Percentiles rank a stretch among this genome's conserved stretches.
These are phyloP conservation scores for Ananas comosus DNA, from an alignment of 176 grass and related monocot species.

Conservation along the genomic window DNA sequence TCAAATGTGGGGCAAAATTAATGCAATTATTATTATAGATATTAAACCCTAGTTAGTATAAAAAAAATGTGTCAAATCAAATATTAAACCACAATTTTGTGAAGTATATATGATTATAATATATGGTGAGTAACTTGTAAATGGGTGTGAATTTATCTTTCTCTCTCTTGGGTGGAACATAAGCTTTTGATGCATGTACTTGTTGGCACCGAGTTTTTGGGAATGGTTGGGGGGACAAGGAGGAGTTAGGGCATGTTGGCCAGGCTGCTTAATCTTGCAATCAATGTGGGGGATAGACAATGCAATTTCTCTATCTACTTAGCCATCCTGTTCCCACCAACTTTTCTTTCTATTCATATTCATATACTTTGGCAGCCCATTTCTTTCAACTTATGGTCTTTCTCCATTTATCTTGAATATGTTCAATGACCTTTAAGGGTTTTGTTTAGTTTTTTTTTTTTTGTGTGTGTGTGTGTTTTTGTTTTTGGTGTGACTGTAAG, in stretches of 20 bases:
- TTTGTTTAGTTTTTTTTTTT: too few relatives aligned
- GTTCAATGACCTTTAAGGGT: not conserved
- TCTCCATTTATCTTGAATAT: not conserved
- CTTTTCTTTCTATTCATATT: constrained; percentile 2
- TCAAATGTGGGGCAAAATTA: too few relatives aligned
- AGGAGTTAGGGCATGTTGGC: constrained; percentile 5
- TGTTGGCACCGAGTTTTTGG: not conserved
- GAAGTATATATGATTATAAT: too few relatives aligned
- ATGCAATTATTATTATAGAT: too few relatives aligned
- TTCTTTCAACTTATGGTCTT: not conserved
- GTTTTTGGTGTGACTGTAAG: too few relatives aligned
- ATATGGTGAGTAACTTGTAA: too few relatives aligned
- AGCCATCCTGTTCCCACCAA: constrained; percentile 4
- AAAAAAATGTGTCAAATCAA: too few relatives aligned
- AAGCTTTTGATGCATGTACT: not conserved
- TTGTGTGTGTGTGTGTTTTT: too few relatives aligned
- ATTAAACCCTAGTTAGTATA: too few relatives aligned
- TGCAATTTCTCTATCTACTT: not conserved
- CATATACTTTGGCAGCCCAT: not conserved
- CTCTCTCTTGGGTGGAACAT: too few relatives aligned
- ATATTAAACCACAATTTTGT: too few relatives aligned
- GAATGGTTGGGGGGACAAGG: not conserved
- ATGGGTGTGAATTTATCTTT: too few relatives aligned
- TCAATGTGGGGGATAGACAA: not conserved
- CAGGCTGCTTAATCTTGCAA: constrained; percentile 1